Conservation (phyloP, 108 stramenopile genomes). For the Cyclostephanos tholiformis region DNA sequence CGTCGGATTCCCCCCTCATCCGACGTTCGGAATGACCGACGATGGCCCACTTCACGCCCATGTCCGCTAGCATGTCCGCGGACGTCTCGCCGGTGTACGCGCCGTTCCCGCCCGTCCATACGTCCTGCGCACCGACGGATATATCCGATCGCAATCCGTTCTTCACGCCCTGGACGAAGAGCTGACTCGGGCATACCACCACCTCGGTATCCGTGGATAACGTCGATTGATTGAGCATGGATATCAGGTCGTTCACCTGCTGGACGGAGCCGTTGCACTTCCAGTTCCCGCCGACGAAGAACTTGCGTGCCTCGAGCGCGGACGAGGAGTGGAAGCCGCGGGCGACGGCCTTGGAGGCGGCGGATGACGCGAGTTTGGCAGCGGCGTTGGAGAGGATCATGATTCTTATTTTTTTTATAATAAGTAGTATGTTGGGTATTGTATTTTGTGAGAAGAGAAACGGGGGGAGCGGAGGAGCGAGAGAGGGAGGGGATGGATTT, state of each 20-base stretch:
- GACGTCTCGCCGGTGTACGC: constrained; percentile 98
- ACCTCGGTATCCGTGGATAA: constrained; percentile 89
- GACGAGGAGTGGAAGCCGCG: constrained; percentile 72
- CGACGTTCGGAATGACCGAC: constrained; percentile 98
- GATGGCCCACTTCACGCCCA: constrained; percentile 93
- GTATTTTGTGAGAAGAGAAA: no score
- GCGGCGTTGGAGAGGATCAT: constrained; percentile 12
- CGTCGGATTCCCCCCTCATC: constrained; percentile 94
- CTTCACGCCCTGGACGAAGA: constrained; percentile 87
- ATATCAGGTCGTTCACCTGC: constrained; percentile 81
- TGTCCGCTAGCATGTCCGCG: constrained; percentile 96
- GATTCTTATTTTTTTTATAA: background rate
- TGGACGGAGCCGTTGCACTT: constrained; percentile 95
- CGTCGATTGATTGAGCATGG: constrained; percentile 89
- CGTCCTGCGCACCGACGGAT: constrained; percentile 91
- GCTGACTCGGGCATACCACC: constrained; percentile 93
- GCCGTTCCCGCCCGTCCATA: constrained; percentile 89
- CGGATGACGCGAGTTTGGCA: constrained; percentile 7
- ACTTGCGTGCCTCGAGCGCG: constrained; percentile 83
- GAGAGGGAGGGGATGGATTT: background rate
- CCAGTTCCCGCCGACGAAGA: constrained; percentile 99
- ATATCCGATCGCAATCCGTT: constrained; percentile 87
- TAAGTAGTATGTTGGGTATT: background rate
- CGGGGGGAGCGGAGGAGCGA: background rate
- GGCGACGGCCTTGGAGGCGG: background rate